A percentile compares a stretch with the other conserved stretches of the same genome.
Conservation (phyloP, 495 filamentous ascomycete genomes). For the Talaromyces wortmannii region DNA sequence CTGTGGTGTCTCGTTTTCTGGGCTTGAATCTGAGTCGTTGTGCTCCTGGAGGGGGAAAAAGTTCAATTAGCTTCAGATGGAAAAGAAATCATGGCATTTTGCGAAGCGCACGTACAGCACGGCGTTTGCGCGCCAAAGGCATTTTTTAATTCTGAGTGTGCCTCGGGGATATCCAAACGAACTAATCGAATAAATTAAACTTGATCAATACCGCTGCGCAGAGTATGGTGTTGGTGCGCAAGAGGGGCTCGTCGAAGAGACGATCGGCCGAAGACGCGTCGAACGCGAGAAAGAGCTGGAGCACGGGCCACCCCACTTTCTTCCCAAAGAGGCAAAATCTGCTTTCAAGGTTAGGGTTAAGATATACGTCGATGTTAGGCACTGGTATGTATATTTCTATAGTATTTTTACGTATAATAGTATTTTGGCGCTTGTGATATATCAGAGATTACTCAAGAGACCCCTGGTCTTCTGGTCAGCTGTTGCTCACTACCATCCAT, state of each 20-base stretch:
- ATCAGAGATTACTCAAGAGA: too few species aligned
- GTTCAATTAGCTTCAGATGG: too few species aligned
- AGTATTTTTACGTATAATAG: too few species aligned
- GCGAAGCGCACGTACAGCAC: constrained; percentile 20
- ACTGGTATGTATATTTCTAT: too few species aligned
- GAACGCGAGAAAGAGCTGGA: neutral
- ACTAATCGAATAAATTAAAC: too few species aligned
- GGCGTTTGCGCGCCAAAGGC: constrained; percentile 30
- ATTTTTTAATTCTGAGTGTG: constrained; percentile 9
- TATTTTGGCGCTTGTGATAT: too few species aligned
- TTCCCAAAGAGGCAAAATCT: neutral
- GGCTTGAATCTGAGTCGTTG: neutral
- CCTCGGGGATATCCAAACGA: too few species aligned
- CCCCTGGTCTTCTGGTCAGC: too few species aligned
- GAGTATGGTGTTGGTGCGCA: neutral
- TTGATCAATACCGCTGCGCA: too few species aligned
- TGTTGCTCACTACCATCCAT: neutral
- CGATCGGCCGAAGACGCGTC: neutral
- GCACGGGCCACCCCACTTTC: neutral
- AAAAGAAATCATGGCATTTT: neutral
- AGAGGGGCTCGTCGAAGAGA: neutral
- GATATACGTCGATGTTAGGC: neutral
- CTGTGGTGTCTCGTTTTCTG: neutral
- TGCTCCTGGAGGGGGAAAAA: neutral
- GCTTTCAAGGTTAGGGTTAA: neutral